Conservation (phyloP, 352 stramenopile species). For the Phytophthora ohioensis region DNA sequence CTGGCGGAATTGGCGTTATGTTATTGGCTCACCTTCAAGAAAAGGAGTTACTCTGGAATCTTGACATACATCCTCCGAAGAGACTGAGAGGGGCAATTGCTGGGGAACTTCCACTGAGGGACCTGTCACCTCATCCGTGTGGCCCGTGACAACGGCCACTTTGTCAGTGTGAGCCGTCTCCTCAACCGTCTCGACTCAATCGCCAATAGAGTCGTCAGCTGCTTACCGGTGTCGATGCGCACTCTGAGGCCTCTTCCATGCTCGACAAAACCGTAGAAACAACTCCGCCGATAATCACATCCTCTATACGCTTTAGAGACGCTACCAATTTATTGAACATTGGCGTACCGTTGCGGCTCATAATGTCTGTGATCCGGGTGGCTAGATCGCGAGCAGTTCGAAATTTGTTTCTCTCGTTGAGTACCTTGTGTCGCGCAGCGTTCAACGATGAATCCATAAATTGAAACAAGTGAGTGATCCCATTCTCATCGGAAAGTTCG, state of each 20-base stretch:
- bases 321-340: conserved; percentile 3
- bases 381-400: background rate
- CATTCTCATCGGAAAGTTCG: background rate
- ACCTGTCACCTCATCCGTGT: no score
- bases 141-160: no score
- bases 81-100: no score
- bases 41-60: no score
- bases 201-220: background rate
- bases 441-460: background rate
- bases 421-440: background rate
- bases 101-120: no score
- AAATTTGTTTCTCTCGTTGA: conserved; percentile 13
- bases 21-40: no score
- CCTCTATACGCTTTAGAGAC: conserved; percentile 1
- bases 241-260: background rate
- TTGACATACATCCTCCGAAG: no score
- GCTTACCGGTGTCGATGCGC: background rate
- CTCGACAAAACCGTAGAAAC: background rate
- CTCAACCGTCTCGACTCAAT: background rate
- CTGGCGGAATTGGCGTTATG: no score
- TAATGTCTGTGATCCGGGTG: conserved; percentile 2
- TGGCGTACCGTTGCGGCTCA: conserved; percentile 15
- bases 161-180: no score
- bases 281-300: background rate
- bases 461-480: background rate